Percentiles rank a stretch among this genome's conserved stretches.
Evolutionary conservation across 345 rosid genomes (phyloP).

Genomic region (Syzygium jambos): DNA sequence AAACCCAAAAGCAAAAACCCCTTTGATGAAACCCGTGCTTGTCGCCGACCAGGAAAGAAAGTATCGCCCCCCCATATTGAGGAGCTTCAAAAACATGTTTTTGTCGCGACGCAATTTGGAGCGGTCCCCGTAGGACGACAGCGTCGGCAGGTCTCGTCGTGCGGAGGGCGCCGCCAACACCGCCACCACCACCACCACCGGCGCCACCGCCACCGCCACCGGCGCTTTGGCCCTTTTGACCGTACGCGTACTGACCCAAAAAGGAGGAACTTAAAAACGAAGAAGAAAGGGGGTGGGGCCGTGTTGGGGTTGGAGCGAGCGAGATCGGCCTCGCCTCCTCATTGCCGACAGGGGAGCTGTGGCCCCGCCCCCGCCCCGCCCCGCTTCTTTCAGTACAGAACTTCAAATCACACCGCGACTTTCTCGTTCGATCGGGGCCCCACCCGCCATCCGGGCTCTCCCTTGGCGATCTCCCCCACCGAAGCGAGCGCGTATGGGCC

Average conservation of each 20-base stretch:
- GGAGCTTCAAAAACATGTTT: background rate
- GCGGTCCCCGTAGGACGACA: background rate
- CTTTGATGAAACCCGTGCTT: background rate
- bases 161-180: background rate
- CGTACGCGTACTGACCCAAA: background rate
- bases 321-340: slow-evolving; percentile 28
- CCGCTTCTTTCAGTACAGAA: background rate
- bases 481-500: background rate
- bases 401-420: background rate
- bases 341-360: slow-evolving; percentile 29
- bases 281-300: background rate
- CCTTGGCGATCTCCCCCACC: background rate
- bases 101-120: background rate
- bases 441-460: background rate
- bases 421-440: background rate
- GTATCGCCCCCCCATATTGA: background rate
- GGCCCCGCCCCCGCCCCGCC: slow-evolving; percentile 1
- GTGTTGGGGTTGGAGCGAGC: slow-evolving; percentile 6
- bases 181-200: background rate
- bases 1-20: background rate
- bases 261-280: background rate
- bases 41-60: background rate
- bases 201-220: too few species aligned
- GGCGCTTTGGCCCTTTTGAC: background rate
- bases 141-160: background rate